Conservation (phyloP, 257 asterid genomes). For the Fraxinus cuspidata region DNA sequence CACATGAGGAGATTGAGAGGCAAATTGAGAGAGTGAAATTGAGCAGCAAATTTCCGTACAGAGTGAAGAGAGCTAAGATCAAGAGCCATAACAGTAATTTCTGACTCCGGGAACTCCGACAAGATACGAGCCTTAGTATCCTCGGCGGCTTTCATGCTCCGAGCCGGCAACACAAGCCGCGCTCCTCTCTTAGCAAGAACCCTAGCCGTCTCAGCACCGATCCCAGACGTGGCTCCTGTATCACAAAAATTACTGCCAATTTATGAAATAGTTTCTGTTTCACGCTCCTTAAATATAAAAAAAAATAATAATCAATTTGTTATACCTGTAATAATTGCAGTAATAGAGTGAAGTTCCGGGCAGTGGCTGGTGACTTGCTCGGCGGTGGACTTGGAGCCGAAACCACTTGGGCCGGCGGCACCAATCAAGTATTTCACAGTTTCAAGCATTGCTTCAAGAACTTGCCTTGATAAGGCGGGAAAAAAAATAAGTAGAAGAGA, state of each 20-base stretch:
- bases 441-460: constrained; percentile 53
- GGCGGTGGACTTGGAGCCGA: constrained; percentile 80
- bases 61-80: constrained; percentile 86
- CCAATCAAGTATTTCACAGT: constrained; percentile 79
- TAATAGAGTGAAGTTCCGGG: constrained; percentile 56
- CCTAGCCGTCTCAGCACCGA: constrained; percentile 92
- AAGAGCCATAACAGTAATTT: constrained; percentile 69
- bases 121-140: constrained; percentile 64
- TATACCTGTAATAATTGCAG: constrained; percentile 85
- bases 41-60: constrained; percentile 62
- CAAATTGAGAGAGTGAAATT: constrained; percentile 59
- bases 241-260: background rate
- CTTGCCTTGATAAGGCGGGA: too few species aligned
- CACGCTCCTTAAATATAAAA: background rate
- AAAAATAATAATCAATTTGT: too few species aligned
- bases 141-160: constrained; percentile 79
- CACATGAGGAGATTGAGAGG: constrained; percentile 93
- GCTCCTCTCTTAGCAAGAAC: constrained; percentile 89
- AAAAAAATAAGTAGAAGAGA: too few species aligned
- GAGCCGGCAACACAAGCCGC: constrained; percentile 75
- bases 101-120: constrained; percentile 65
- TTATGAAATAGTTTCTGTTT: background rate
- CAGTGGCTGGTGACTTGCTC: constrained; percentile 65
- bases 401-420: constrained; percentile 79
- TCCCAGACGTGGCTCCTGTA: constrained; percentile 94